phyloP scores from a whole-genome alignment of 2,329 filamentous ascomycete species.

The Periglandula ipomoeae region DNA sequence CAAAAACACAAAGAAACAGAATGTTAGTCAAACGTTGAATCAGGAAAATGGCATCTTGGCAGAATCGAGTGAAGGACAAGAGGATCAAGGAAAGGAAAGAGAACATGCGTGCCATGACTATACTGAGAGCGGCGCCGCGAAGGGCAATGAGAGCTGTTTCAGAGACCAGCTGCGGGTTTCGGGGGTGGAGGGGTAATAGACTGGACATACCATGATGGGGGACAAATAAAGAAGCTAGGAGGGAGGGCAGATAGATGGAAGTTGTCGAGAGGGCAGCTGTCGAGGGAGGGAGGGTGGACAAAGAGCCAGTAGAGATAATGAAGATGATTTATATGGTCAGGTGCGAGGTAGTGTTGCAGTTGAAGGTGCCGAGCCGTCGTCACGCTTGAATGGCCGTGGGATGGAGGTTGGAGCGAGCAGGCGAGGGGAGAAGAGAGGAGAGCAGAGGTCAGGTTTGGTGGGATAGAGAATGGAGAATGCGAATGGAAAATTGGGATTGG shows the following conservation, averaged over 20 bases:
- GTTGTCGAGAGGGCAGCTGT: conserved; percentile 4
- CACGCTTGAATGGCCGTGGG: not conserved
- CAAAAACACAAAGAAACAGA: not conserved
- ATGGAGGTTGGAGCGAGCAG: not conserved
- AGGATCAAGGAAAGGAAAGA: not conserved
- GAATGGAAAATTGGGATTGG: not conserved
- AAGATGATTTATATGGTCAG: conserved; percentile 3
- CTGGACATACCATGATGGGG: conserved; percentile 9
- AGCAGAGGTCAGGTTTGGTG: not conserved
- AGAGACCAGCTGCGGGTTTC: conserved; percentile 5
- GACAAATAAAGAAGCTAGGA: not conserved
- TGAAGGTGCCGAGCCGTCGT: not conserved
- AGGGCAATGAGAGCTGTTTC: conserved; percentile 7
- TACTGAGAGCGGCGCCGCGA: conserved; percentile 7
- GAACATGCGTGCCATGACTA: conserved; percentile 9
- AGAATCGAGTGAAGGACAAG: not conserved
- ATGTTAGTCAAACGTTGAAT: not conserved
- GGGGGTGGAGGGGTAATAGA: not conserved
- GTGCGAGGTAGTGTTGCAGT: not conserved
- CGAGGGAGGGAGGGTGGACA: not conserved
- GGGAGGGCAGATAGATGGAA: not conserved
- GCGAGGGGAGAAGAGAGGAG: too few species aligned
- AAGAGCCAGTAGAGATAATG: not conserved
- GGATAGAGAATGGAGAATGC: too few species aligned
- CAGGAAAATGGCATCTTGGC: not conserved